Evolutionary conservation across 805 yeast species (phyloP).

Genomic region (Candida rishiriensis): DNA sequence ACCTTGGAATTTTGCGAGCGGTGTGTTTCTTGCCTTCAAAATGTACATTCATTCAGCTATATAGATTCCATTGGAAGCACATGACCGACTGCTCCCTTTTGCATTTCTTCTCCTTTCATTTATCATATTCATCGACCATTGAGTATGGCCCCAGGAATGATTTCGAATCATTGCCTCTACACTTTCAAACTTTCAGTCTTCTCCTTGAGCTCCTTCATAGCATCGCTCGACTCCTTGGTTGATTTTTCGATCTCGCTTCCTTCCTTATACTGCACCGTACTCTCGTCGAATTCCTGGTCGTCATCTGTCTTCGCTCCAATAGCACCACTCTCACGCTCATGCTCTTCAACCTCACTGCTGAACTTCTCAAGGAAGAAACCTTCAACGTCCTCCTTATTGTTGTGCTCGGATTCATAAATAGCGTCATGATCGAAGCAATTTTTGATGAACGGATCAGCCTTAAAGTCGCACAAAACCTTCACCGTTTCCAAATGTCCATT

Average conservation of each 20-base stretch:
- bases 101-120: too few relatives aligned
- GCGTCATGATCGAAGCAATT: conserved; percentile 78
- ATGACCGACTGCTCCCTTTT: too few relatives aligned
- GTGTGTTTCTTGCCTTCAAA: too few relatives aligned
- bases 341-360: conserved; percentile 61
- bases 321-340: conserved; percentile 32
- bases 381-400: conserved; percentile 70
- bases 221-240: conserved; percentile 41
- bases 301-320: conserved; percentile 26
- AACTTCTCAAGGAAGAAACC: conserved; percentile 70
- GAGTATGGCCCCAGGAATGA: too few relatives aligned
- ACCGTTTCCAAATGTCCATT: conserved; percentile 80
- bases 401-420: conserved; percentile 84
- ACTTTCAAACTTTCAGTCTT: conserved; percentile 22
- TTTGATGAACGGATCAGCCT: conserved; percentile 77
- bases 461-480: conserved; percentile 64
- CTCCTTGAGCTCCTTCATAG: conserved; percentile 30
- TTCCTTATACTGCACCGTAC: conserved; percentile 34
- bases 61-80: too few relatives aligned
- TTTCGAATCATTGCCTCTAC: not conserved
- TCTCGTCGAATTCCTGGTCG: conserved; percentile 29
- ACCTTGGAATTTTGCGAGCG: too few relatives aligned
- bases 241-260: conserved; percentile 50
- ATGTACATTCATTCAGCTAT: too few relatives aligned
- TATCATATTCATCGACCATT: too few relatives aligned